These are phyloP conservation scores for Phoma herbarum DNA, from an alignment of 2,329 filamentous ascomycete genomes.

Conservation along the genomic window DNA sequence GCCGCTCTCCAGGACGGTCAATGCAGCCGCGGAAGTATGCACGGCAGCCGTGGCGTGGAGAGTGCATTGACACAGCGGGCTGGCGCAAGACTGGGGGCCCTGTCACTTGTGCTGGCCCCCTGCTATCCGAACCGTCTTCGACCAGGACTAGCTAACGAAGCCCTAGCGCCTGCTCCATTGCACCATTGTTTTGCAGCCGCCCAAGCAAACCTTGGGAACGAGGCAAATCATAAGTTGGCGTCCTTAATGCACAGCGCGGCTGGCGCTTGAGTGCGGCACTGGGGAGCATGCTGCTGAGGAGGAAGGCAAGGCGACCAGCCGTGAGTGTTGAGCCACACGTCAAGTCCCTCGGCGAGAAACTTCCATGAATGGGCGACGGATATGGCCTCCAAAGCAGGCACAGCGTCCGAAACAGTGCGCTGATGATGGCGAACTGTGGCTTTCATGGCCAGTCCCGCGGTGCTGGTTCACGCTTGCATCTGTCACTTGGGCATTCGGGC, in stretches of 20 bases:
- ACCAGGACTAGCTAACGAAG: conserved; percentile 35
- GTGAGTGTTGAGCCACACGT: conserved; percentile 4
- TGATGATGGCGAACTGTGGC: conserved; percentile 43
- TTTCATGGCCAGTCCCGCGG: conserved; percentile 42
- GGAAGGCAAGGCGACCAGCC: conserved; percentile 20
- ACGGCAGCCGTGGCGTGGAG: conserved; percentile 39
- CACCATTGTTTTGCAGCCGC: conserved; percentile 39
- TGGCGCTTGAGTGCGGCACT: conserved; percentile 28
- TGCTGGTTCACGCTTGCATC: conserved; percentile 43
- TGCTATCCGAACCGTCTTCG: conserved; percentile 43
- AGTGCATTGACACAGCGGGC: conserved; percentile 35
- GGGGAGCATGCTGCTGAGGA: conserved; percentile 18
- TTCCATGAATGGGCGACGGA: conserved; percentile 9
- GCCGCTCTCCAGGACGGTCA: conserved; percentile 43
- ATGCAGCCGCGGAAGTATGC: conserved; percentile 50
- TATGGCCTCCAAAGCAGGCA: conserved; percentile 19
- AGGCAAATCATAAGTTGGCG: conserved; percentile 33
- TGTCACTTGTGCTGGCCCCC: conserved; percentile 33
- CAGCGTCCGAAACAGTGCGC: conserved; percentile 18
- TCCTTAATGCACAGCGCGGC: conserved; percentile 27
- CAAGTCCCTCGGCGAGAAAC: neutral
- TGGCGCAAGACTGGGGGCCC: conserved; percentile 35
- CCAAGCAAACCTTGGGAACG: conserved; percentile 34
- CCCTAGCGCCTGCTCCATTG: conserved; percentile 33
- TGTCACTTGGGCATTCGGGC: conserved; percentile 45